phyloP scores from a whole-genome alignment of 78 protist genomes.

The Pirum gemmata region DNA sequence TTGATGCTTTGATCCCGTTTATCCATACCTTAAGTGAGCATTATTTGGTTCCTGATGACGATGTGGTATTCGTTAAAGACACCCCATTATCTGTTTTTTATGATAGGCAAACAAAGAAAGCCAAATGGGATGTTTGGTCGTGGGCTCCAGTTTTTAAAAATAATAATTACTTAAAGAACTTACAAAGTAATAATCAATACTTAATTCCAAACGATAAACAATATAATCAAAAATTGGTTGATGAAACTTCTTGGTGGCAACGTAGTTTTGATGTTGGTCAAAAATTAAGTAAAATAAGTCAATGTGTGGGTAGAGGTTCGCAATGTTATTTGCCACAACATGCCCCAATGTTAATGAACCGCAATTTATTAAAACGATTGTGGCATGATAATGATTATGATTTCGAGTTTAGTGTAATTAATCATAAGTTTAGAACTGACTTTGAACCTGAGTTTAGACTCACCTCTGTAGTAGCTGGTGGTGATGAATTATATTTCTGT shows the following conservation, averaged over 20 bases:
- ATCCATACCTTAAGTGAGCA: not conserved
- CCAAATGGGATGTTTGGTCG: not conserved
- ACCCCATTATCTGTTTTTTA: not conserved
- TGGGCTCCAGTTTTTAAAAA: not conserved
- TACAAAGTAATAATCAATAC: not conserved
- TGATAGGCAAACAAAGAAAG: not conserved
- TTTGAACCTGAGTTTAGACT: not conserved
- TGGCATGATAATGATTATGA: not conserved
- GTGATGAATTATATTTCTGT: not conserved
- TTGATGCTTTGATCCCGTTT: not conserved
- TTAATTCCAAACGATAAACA: not conserved
- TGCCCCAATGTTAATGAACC: not conserved
- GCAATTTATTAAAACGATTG: no score
- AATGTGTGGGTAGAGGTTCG: not conserved
- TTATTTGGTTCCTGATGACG: not conserved
- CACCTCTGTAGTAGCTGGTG: not conserved
- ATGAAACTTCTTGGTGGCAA: not conserved
- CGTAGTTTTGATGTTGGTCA: not conserved
- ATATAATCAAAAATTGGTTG: not conserved
- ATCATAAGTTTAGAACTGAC: not conserved
- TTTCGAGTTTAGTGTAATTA: not conserved
- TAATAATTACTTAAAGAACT: no score
- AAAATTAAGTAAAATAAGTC: not conserved
- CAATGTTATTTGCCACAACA: not conserved
- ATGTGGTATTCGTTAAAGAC: no score